phyloP scores from a whole-genome alignment of 2,329 filamentous ascomycete species.

The Paecilomyces variotii region DNA sequence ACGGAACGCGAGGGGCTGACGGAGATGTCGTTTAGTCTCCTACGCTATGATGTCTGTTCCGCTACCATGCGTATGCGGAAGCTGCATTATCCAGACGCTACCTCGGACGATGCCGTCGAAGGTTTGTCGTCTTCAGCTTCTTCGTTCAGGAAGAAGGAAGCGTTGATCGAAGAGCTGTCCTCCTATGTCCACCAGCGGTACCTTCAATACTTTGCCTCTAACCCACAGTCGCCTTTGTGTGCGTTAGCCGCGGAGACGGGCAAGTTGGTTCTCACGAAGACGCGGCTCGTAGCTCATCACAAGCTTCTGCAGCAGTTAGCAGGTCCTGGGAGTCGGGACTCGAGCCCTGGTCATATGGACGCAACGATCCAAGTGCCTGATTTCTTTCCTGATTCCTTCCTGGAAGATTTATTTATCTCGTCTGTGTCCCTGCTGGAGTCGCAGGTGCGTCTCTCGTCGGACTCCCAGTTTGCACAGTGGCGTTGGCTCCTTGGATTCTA shows the following conservation, averaged over 20 bases:
- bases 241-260: background rate
- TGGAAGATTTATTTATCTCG: background rate
- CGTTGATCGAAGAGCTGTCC: background rate
- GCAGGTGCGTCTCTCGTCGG: background rate
- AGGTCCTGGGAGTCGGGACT: background rate
- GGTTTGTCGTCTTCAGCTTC: background rate
- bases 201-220: background rate
- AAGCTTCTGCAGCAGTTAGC: background rate
- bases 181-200: background rate
- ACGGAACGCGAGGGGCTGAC: background rate
- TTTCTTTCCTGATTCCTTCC: background rate
- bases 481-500: slow-evolving; percentile 1
- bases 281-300: background rate
- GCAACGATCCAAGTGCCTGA: background rate
- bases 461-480: background rate
- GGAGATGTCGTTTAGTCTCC: slow-evolving; percentile 3
- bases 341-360: background rate
- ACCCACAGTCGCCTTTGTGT: background rate
- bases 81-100: background rate
- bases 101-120: background rate
- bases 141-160: background rate
- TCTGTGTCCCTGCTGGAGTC: background rate
- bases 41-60: slow-evolving; percentile 1
- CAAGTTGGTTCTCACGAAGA: background rate
- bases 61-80: background rate